Percentiles rank a stretch among this genome's conserved stretches.
These are phyloP conservation scores for Zygoascus flipseniorum DNA, from an alignment of 805 yeast species.

Conservation along the genomic window DNA sequence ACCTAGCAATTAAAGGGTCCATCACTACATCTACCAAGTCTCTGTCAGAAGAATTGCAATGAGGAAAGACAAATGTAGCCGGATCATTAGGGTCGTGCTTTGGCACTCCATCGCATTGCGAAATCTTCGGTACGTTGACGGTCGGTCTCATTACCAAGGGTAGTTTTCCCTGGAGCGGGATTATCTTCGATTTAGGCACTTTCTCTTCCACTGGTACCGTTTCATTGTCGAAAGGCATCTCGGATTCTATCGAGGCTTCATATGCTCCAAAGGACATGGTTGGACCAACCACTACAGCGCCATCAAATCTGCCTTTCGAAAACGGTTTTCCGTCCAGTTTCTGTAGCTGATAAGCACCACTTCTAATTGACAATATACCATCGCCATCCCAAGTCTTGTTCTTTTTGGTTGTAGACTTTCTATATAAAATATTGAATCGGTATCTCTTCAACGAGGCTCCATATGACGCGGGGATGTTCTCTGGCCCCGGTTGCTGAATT, in stretches of 20 bases:
- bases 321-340: constrained; percentile 19
- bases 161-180: not conserved
- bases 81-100: constrained; percentile 22
- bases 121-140: not conserved
- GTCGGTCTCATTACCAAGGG: not conserved
- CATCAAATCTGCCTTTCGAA: not conserved
- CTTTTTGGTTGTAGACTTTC: constrained; percentile 68
- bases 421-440: constrained; percentile 1
- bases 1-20: constrained; percentile 63
- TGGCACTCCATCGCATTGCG: not conserved
- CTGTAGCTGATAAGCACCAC: constrained; percentile 18
- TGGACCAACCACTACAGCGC: constrained; percentile 27
- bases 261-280: constrained; percentile 44
- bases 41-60: constrained; percentile 14
- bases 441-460: not conserved
- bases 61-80: constrained; percentile 22
- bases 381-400: constrained; percentile 95
- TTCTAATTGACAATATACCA: constrained; percentile 42
- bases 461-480: not conserved
- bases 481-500: not conserved
- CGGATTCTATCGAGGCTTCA: constrained; percentile 37
- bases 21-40: constrained; percentile 26
- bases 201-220: not conserved
- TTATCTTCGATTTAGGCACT: not conserved
- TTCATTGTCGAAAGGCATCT: not conserved